Evolutionary conservation across 257 asterid genomes (phyloP).

Genomic region (Fraxinus anomala): DNA sequence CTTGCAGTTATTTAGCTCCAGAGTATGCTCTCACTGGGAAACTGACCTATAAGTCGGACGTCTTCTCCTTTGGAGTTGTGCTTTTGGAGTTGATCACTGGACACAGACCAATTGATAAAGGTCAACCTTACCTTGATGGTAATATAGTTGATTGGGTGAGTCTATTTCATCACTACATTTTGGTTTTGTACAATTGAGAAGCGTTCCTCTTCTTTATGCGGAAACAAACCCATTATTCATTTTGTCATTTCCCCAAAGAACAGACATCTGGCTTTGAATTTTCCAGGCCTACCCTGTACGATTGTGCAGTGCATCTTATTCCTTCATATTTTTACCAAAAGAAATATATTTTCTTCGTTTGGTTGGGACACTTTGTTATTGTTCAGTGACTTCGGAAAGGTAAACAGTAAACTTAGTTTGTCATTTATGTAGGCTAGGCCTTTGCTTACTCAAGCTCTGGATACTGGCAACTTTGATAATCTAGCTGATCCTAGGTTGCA

Average conservation of each 20-base stretch:
- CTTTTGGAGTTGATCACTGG: constrained; percentile 91
- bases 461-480: constrained; percentile 49
- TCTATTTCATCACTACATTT: neutral
- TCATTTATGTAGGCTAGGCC: constrained; percentile 74
- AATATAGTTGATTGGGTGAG: constrained; percentile 93
- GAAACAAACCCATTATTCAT: neutral
- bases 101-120: constrained; percentile 78
- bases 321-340: neutral
- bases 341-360: neutral
- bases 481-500: constrained; percentile 76
- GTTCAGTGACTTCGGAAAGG: constrained; percentile 6
- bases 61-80: constrained; percentile 89
- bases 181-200: constrained; percentile 8
- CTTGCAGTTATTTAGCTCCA: constrained; percentile 86
- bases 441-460: constrained; percentile 71
- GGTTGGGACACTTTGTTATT: neutral
- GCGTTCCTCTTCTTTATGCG: neutral
- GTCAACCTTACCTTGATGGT: constrained; percentile 79
- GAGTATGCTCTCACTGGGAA: constrained; percentile 95
- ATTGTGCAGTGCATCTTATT: neutral
- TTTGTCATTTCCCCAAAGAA: neutral
- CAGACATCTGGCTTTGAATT: neutral
- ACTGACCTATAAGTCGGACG: constrained; percentile 79
- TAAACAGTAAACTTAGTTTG: constrained; percentile 1
- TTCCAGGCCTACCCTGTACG: neutral